Base-by-base conservation (phyloP, 495 filamentous ascomycete genomes). In the Mytilinidion resinicola region DNA sequence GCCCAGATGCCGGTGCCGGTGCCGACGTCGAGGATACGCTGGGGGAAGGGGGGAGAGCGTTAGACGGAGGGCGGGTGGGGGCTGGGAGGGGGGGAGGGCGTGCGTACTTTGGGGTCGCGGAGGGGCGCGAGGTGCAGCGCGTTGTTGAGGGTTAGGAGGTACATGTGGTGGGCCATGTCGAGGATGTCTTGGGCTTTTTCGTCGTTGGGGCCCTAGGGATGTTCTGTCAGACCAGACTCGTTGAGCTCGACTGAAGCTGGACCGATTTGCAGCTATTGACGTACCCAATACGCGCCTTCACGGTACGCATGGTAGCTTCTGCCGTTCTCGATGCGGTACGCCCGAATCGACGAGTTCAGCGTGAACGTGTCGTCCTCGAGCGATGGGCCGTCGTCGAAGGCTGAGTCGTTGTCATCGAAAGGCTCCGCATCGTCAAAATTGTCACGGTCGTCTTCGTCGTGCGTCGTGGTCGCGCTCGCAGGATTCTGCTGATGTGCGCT, bases 161-260 rank as follows among this genome's bases (percentile, higher is more conserved):
- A 71, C 51, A 69, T 67, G 61, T 70, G 65, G 41, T 73, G 70
- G 11, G 56, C 56, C 15, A 74, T 62, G 48, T 75, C 69, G 19
- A 69, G 62, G 7, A 57, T 53, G 38, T 75, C 71, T 36, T 68
- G 67, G 34, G 69, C 68, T 8, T 54, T 60, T 38, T 75, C 70
- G 55, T 75, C 71, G 49, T 71, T 72, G 15, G 71, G 70, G n/a
- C 61, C 70, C 68, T 60, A 5, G 25, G 25, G 38, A n/a, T 39
- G 8, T 8, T 8, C 14, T 39, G 37, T 39, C 37, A 39, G 14
- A 9, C 8, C 14, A 3, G 9, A 15, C 3, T 11, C 9, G 44
- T 48, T 15, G 19, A n/a, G 17, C 9, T 48, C 6, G 19, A 15
- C 6, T 11, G n/a, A 20, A 20, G 12, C 14, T 15, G 30, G 25